Conservation (phyloP, 441 rosid genomes). For the Adansonia grandidieri region DNA sequence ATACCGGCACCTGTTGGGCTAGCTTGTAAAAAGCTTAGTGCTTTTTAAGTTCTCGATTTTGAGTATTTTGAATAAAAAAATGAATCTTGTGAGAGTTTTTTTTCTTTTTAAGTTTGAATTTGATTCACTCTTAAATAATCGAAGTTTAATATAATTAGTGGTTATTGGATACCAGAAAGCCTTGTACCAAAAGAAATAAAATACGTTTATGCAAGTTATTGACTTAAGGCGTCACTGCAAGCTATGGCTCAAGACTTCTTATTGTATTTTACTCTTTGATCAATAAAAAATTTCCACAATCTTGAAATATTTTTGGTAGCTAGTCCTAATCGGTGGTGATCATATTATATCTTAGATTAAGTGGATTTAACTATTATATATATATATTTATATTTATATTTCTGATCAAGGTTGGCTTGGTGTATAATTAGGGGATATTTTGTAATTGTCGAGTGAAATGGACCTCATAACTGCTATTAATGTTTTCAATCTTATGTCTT, state of each 20-base stretch:
- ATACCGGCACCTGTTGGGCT: too few species aligned
- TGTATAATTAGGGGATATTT: slow-evolving; percentile 15
- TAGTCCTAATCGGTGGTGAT: slow-evolving; percentile 35
- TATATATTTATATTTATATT: not conserved
- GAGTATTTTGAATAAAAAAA: too few species aligned
- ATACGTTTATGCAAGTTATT: not conserved
- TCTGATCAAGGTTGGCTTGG: not conserved
- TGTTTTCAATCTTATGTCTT: too few species aligned
- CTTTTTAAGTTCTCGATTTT: too few species aligned
- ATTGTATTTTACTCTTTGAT: not conserved
- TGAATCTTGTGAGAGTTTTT: too few species aligned
- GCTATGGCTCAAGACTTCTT: not conserved
- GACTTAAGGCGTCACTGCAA: not conserved
- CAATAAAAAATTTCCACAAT: not conserved
- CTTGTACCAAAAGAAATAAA: not conserved
- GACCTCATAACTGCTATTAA: slow-evolving; percentile 29
- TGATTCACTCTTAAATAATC: too few species aligned
- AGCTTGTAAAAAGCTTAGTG: too few species aligned
- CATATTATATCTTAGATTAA: slow-evolving; percentile 27
- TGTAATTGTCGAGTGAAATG: slow-evolving; percentile 21
- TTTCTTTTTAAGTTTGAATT: too few species aligned
- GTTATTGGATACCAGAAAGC: too few species aligned
- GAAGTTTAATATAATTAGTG: too few species aligned
- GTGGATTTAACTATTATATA: slow-evolving; percentile 1
- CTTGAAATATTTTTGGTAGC: slow-evolving; percentile 19